A percentile compares a stretch with the other conserved stretches of the same genome.
Conservation (phyloP, 179 eudicot species). For the Heliamphora pulchella region DNA sequence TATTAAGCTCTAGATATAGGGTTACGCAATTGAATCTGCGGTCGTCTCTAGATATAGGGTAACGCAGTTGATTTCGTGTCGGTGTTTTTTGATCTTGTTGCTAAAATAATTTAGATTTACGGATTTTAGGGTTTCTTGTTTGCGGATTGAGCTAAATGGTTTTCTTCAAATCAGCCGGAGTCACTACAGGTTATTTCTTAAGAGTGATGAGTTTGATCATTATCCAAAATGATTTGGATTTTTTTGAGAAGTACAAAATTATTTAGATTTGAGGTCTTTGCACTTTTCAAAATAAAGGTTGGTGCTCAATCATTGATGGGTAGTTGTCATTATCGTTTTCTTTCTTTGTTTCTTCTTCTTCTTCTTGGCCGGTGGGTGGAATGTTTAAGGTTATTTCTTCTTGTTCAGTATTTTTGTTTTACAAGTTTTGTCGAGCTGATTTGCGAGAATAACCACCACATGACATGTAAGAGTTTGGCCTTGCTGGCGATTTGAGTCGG, state of each 20-base stretch:
- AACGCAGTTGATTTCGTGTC: too few relatives aligned
- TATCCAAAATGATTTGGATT: neutral
- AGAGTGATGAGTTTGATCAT: neutral
- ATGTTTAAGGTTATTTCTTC: neutral
- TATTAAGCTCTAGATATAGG: neutral
- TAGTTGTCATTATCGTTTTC: too few relatives aligned
- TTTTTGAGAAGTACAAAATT: too few relatives aligned
- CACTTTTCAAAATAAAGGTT: neutral
- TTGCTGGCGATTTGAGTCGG: neutral
- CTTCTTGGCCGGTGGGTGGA: neutral
- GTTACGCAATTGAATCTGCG: neutral
- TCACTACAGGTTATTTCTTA: neutral
- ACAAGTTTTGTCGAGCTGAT: neutral
- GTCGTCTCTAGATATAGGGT: neutral
- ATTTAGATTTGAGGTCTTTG: neutral
- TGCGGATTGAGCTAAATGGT: too few relatives aligned
- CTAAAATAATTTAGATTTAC: neutral
- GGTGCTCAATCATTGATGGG: neutral
- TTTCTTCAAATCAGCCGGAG: too few relatives aligned
- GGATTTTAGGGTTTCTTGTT: neutral
- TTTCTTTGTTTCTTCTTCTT: too few relatives aligned
- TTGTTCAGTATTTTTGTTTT: neutral
- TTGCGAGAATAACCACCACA: neutral
- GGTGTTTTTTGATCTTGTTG: too few relatives aligned
- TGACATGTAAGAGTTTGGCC: neutral